A percentile compares a stretch with the other conserved stretches of the same genome.
phyloP scores from a whole-genome alignment of 2,329 filamentous ascomycete genomes.

The Tolypocladium album region DNA sequence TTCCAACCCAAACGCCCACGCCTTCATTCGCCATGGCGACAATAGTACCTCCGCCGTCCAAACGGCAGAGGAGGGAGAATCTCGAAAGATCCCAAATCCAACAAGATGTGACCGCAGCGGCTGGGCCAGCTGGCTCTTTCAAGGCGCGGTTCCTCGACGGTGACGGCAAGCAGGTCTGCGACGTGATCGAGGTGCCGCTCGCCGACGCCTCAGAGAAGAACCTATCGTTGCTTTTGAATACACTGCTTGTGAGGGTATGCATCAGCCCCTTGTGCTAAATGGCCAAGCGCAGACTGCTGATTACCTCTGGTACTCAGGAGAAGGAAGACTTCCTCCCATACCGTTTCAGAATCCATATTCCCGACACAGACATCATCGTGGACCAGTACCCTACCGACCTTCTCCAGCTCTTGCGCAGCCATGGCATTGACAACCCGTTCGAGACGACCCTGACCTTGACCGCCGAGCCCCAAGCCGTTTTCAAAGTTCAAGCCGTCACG shows the following conservation, averaged over 20 bases:
- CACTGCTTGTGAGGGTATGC: slow-evolving; percentile 61
- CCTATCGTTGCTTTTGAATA: slow-evolving; percentile 77
- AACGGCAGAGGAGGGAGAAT: slow-evolving; percentile 70
- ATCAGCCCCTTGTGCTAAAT: background rate
- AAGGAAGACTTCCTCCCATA: slow-evolving; percentile 51
- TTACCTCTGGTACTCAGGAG: slow-evolving; percentile 22
- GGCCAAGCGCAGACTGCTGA: background rate
- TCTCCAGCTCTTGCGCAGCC: slow-evolving; percentile 39
- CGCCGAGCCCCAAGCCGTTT: slow-evolving; percentile 78
- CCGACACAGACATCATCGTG: slow-evolving; percentile 39
- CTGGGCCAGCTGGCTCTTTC: slow-evolving; percentile 62
- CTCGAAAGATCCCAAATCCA: slow-evolving; percentile 63
- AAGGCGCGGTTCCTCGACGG: slow-evolving; percentile 83
- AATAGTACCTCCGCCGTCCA: slow-evolving; percentile 71
- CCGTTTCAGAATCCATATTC: slow-evolving; percentile 49
- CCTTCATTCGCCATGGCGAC: slow-evolving; percentile 54
- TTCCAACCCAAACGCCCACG: background rate
- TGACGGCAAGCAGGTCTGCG: slow-evolving; percentile 58
- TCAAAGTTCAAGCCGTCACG: slow-evolving; percentile 84
- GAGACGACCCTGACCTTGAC: slow-evolving; percentile 45
- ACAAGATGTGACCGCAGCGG: slow-evolving; percentile 60
- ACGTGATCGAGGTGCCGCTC: slow-evolving; percentile 65
- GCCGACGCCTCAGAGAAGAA: slow-evolving; percentile 83
- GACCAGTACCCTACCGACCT: slow-evolving; percentile 47
- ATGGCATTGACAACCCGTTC: slow-evolving; percentile 48